phyloP scores from a whole-genome alignment of 163 green algal species.

The Chlorella variabilis region DNA sequence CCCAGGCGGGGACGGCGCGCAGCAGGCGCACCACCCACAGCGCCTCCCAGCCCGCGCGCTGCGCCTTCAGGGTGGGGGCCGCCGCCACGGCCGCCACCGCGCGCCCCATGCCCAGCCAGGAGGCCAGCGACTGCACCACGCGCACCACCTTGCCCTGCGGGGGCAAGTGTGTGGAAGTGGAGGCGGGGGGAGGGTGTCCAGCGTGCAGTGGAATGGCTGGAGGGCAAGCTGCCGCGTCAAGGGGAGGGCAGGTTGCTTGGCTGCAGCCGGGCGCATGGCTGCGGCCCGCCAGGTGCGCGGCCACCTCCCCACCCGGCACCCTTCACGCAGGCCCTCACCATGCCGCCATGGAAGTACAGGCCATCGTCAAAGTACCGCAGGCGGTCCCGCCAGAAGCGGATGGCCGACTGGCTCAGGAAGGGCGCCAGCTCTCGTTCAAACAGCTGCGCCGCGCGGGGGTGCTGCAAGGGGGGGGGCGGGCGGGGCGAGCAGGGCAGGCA shows the following conservation, averaged over 20 bases:
- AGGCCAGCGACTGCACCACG: slow-evolving; percentile 50
- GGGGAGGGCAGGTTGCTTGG: too few relatives aligned
- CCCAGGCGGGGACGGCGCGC: slow-evolving; percentile 59
- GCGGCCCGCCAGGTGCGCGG: too few relatives aligned
- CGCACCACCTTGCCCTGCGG: slow-evolving; percentile 58
- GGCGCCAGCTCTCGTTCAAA: slow-evolving; percentile 90
- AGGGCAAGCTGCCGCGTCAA: too few relatives aligned
- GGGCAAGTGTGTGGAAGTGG: not conserved
- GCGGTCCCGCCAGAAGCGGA: slow-evolving; percentile 89
- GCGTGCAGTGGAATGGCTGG: too few relatives aligned
- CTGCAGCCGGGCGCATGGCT: too few relatives aligned
- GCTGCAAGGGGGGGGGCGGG: slow-evolving; percentile 31
- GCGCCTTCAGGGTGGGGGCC: slow-evolving; percentile 85
- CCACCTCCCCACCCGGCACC: not conserved
- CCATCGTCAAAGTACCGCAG: slow-evolving; percentile 94
- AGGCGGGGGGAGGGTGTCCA: too few relatives aligned
- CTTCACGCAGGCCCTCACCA: slow-evolving; percentile 64
- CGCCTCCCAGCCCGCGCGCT: slow-evolving; percentile 52
- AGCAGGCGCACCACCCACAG: slow-evolving; percentile 80
- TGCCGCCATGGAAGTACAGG: slow-evolving; percentile 97
- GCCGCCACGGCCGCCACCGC: slow-evolving; percentile 62
- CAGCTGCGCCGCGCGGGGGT: slow-evolving; percentile 80
- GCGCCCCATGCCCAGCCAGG: slow-evolving; percentile 46
- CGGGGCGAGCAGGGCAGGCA: not conserved
- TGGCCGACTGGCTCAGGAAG: slow-evolving; percentile 88